These are phyloP conservation scores for Penicillium silybi DNA, from an alignment of 495 filamentous ascomycete species.

Conservation along the genomic window DNA sequence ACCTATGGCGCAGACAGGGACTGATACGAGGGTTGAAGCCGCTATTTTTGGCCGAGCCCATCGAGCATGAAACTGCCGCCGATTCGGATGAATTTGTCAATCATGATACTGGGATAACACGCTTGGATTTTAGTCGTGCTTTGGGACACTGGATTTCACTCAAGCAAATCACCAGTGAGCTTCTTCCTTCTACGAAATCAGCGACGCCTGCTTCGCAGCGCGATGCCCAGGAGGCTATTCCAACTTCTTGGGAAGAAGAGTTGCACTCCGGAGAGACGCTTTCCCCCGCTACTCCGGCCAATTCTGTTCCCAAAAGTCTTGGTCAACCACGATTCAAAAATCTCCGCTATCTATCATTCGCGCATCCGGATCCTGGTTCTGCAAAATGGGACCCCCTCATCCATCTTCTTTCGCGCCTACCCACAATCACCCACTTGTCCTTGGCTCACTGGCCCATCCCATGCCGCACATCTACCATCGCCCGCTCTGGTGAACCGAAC, in stretches of 20 bases:
- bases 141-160: constrained; percentile 57
- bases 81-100: constrained; percentile 24
- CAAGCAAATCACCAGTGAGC: constrained; percentile 52
- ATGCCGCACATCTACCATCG: constrained; percentile 52
- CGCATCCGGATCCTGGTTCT: constrained; percentile 32
- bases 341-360: constrained; percentile 50
- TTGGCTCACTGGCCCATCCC: constrained; percentile 79
- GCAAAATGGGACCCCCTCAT: constrained; percentile 69
- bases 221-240: constrained; percentile 19
- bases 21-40: constrained; percentile 29
- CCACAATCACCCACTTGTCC: constrained; percentile 70
- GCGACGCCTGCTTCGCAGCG: constrained; percentile 1
- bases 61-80: constrained; percentile 19
- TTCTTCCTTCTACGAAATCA: constrained; percentile 35
- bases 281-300: background rate
- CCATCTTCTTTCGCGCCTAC: constrained; percentile 53
- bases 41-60: constrained; percentile 20
- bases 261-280: constrained; percentile 28
- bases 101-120: constrained; percentile 48
- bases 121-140: constrained; percentile 62
- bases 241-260: constrained; percentile 36
- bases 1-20: background rate
- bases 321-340: constrained; percentile 45
- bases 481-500: constrained; percentile 27
- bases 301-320: constrained; percentile 39